These are phyloP conservation scores for Trypanosoma theileri DNA, from an alignment of 208 protist species.

Conservation along the genomic window DNA sequence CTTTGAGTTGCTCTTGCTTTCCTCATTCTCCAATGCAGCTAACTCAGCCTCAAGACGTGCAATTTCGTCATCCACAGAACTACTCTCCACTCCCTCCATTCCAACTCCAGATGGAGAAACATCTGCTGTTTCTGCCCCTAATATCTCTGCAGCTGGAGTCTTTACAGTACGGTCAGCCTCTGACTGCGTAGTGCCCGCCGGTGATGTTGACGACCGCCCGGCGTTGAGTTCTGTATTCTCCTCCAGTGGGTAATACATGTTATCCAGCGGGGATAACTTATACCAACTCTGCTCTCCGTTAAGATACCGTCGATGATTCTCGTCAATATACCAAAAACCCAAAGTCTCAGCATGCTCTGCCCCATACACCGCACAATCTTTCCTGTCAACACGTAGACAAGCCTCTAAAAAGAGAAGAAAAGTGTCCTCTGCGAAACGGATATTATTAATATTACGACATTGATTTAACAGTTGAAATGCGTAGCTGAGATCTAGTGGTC, in stretches of 20 bases:
- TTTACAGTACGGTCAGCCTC: not conserved
- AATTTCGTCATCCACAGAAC: slow-evolving; percentile 62
- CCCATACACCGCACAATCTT: slow-evolving; percentile 82
- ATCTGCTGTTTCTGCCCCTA: slow-evolving; percentile 1
- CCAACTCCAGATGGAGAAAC: slow-evolving; percentile 3
- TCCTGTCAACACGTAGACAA: slow-evolving; percentile 84
- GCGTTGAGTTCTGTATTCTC: slow-evolving; percentile 79
- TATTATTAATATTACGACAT: slow-evolving; percentile 84
- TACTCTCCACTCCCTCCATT: not conserved
- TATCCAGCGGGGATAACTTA: slow-evolving; percentile 66
- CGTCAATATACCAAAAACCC: slow-evolving; percentile 85
- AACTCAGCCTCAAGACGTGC: slow-evolving; percentile 83
- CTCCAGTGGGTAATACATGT: slow-evolving; percentile 79
- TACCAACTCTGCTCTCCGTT: slow-evolving; percentile 84
- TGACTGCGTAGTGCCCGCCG: not conserved
- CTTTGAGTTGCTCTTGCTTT: not conserved
- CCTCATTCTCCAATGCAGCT: slow-evolving; percentile 57
- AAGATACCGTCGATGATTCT: slow-evolving; percentile 79
- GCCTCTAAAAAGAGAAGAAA: slow-evolving; percentile 90
- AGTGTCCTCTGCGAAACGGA: slow-evolving; percentile 68
- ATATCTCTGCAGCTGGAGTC: not conserved
- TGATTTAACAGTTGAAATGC: slow-evolving; percentile 83
- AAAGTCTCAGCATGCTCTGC: slow-evolving; percentile 75
- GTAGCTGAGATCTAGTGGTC: slow-evolving; percentile 90
- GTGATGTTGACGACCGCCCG: slow-evolving; percentile 7